phyloP scores from a whole-genome alignment of 805 yeast species.

The Candida khao-thaluensis region DNA sequence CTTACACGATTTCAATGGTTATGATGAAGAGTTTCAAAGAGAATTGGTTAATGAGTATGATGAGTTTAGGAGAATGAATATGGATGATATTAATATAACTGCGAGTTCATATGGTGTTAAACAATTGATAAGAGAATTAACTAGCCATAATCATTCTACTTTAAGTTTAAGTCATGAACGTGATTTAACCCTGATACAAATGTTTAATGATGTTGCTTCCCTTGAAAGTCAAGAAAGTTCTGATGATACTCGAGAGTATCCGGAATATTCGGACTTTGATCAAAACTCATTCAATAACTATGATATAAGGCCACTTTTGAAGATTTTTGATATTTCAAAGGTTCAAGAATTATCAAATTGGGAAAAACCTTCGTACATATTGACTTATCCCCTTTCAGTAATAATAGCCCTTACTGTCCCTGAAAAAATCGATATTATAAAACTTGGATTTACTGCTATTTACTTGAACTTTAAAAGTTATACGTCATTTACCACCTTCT shows the following conservation, averaged over 20 bases:
- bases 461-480: constrained; percentile 3
- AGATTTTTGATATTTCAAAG: neutral
- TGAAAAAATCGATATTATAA: constrained; percentile 4
- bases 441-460: neutral
- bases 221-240: neutral
- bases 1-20: constrained; percentile 11
- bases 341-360: neutral
- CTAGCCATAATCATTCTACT: constrained; percentile 15
- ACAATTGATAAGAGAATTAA: constrained; percentile 31
- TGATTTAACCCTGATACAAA: constrained; percentile 9
- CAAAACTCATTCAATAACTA: neutral
- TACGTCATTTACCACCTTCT: neutral
- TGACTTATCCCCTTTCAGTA: constrained; percentile 8
- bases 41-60: constrained; percentile 16
- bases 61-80: constrained; percentile 10
- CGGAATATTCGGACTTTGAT: neutral
- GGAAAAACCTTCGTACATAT: constrained; percentile 3
- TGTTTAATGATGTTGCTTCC: neutral
- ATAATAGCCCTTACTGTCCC: constrained; percentile 11
- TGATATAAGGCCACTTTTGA: neutral
- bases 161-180: constrained; percentile 12
- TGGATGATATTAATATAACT: constrained; percentile 13
- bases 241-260: too few relatives aligned
- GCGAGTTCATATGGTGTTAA: constrained; percentile 24
- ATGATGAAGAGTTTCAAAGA: constrained; percentile 14